Evolutionary conservation across 805 yeast species (phyloP), one percentile per base, ranked within the genome.

Genomic region (Nakazawaea pomicola): DNA sequence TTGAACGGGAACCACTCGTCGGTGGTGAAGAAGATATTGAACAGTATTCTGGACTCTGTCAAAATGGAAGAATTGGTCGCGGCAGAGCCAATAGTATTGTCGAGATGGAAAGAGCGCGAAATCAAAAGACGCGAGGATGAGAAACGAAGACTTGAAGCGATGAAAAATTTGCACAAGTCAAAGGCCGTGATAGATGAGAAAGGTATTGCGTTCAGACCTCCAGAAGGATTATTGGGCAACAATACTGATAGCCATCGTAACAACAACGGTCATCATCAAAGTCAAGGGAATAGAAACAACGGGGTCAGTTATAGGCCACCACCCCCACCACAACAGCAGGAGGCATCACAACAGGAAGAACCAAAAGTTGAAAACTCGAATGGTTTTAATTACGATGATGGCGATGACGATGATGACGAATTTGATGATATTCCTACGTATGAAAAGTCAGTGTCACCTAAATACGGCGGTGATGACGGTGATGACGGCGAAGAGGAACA

Each of bases 41-140:
- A 80, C 48, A 83, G 95, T 55, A 93, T 93, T 30, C 77, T 79
- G 46, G 98, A 91, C 59, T 82, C 91, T 1, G 96, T 93, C 2
- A 70, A 78, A 14, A 78, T 83, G 49, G 84, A 87, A 43, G 96
- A 91, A 47, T 64, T 95, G 32, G 64, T 75, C 4, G 75, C 64
- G 12, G 65, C 79, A 1, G 76, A 82, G 36, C 69, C 72, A 0
- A 65, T 62, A 32, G 84, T 90, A 21, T 72, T 74, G 28, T 62
- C 60, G 21, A 61, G 68, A 2, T 85, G 95, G 93, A 73, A 75
- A 33, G 65, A 65, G 40, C 70, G 96, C 52, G 75, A 64, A 35
- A 47, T 24, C 65, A 72, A 51, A 50, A 67, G 52, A 44, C 50
- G 30, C 48, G 62, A 48, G 51, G 49, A 43, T 9, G 45, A 42